Base-by-base conservation (phyloP, 352 stramenopile genomes). In the Lagenidium sp. region DNA sequence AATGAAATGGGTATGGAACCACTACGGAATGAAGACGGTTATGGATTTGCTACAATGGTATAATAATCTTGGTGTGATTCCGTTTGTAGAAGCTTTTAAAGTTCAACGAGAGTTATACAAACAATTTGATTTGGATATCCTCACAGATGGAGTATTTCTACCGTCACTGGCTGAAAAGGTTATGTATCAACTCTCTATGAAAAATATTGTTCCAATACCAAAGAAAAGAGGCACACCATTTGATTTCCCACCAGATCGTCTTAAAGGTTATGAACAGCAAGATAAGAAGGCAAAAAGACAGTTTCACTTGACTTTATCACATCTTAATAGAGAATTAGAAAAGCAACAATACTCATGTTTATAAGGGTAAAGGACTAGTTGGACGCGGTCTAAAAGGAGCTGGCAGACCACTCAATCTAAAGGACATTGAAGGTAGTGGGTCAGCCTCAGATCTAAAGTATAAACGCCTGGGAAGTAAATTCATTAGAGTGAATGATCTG, bases 1-100 rank as follows among this genome's bases (percentile, higher is more conserved):
- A 18, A 13, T 49, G 18, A 39, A 49, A 41, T 49, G 13, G 15
- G 42, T 49, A 22, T 41, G 42, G 42, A 12, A 49, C 11, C 42
- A 25, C 16, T 49, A 49, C 19, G 31, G 31, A 7, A 49, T 41
- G 42, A 49, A 49, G 20, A 21, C 42, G 6, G 6, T 49, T n/a
- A 40, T 41, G 21, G 42, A 49, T 40, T 41, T 49, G n/a, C 42
- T 49, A n/a, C 11, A 19, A 29, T 49, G 42, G 42, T 49, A 49
- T 20, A 49, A 49, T 31, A 49, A 49, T 40, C 42, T 49, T 37
- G 42, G 41, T 41, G 42, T 49, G 12, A 41, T 19, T 20, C 42
- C 30, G 28, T 49, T 49, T 28, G 31, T 49, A 12, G 25, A 19
- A 22, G 42, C 42, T 18, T 41, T 49, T 20, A 49, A 26, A 12